phyloP scores from a whole-genome alignment of 805 yeast genomes.

The Zygosaccharomyces bisporus region DNA sequence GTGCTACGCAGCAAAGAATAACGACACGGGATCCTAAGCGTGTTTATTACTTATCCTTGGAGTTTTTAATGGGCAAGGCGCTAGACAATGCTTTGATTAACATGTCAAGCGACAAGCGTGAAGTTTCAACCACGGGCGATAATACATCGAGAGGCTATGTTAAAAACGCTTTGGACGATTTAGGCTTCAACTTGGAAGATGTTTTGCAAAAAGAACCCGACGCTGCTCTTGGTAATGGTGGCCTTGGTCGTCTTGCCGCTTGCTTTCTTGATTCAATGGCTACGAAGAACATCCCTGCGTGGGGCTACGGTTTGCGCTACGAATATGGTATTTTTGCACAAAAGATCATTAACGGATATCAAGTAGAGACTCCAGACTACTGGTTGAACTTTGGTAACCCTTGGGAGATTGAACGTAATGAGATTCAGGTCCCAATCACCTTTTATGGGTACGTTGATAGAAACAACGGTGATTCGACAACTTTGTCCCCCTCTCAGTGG shows the following conservation, averaged over 20 bases:
- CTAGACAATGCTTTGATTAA: constrained; percentile 91
- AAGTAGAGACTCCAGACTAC: constrained; percentile 91
- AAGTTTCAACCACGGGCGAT: constrained; percentile 10
- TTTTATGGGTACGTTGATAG: constrained; percentile 79
- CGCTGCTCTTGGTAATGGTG: constrained; percentile 95
- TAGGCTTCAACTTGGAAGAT: constrained; percentile 88
- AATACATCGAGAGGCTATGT: constrained; percentile 49
- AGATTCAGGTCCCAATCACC: constrained; percentile 84
- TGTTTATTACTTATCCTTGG: constrained; percentile 80
- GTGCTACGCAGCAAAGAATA: constrained; percentile 86
- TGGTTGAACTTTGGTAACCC: constrained; percentile 89
- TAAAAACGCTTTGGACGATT: constrained; percentile 52
- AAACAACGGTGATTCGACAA: constrained; percentile 41
- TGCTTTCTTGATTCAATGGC: constrained; percentile 88
- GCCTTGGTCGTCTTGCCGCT: constrained; percentile 90
- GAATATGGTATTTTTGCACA: constrained; percentile 93
- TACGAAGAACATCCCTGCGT: constrained; percentile 82
- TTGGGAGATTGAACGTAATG: constrained; percentile 87
- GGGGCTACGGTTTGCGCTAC: constrained; percentile 95
- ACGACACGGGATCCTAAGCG: constrained; percentile 81
- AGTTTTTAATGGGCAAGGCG: constrained; percentile 92
- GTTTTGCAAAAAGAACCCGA: constrained; percentile 83
- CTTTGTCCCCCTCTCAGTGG: constrained; percentile 69
- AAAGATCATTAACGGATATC: constrained; percentile 85
- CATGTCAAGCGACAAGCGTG: constrained; percentile 43